Evolutionary conservation across 2,329 filamentous ascomycete species (phyloP).

Genomic region (Chaetomium strumarium): DNA sequence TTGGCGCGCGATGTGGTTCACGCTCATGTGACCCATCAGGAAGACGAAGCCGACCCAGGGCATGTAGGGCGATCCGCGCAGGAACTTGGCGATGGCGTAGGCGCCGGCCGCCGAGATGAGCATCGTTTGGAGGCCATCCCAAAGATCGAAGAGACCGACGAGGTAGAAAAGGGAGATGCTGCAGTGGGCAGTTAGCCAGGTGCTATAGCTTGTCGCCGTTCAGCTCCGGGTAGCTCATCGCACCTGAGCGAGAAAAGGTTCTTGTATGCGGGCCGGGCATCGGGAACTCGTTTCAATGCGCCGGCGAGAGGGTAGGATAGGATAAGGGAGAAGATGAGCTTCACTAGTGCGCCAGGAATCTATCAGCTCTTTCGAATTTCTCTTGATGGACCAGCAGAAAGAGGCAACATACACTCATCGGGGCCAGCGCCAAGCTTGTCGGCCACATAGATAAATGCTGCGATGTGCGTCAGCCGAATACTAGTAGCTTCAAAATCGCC

Average conservation of each 20-base stretch:
- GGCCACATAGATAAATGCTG: constrained; percentile 41
- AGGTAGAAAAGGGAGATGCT: constrained; percentile 85
- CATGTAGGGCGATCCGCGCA: constrained; percentile 82
- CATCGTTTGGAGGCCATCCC: constrained; percentile 75
- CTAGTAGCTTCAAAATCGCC: background rate
- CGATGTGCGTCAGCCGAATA: constrained; percentile 17
- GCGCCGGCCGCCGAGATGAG: constrained; percentile 71
- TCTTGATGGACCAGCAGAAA: background rate
- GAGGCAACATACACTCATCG: constrained; percentile 38
- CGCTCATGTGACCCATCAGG: constrained; percentile 90
- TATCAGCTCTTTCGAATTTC: constrained; percentile 5
- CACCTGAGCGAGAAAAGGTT: constrained; percentile 82
- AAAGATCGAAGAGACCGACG: constrained; percentile 87
- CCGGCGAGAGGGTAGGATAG: constrained; percentile 88
- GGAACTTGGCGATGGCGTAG: constrained; percentile 76
- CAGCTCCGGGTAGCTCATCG: constrained; percentile 16
- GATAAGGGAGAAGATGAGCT: constrained; percentile 85
- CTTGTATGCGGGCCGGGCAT: constrained; percentile 75
- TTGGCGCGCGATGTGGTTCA: constrained; percentile 82
- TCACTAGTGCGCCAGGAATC: constrained; percentile 55
- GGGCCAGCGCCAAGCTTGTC: constrained; percentile 38
- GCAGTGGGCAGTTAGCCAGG: constrained; percentile 9
- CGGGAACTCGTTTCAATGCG: constrained; percentile 82
- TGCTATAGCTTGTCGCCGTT: background rate
- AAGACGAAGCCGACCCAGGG: constrained; percentile 95